Percentiles rank a stretch among this genome's conserved stretches.
Evolutionary conservation across 1,284 basidiomycete genomes (phyloP).

Genomic region (Melampsora americana): DNA sequence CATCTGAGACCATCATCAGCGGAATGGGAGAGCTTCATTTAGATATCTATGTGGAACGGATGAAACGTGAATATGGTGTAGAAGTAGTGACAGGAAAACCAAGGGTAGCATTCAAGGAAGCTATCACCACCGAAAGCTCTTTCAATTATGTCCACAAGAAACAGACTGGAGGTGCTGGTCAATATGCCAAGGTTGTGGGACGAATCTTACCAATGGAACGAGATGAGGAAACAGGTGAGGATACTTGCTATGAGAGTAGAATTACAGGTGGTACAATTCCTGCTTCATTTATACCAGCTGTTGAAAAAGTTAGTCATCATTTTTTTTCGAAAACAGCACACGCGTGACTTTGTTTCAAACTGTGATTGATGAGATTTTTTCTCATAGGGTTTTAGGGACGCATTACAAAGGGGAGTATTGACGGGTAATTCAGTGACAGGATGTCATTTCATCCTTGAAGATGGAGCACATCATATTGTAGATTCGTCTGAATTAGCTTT

Average conservation of each 20-base stretch:
- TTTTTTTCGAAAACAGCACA: background rate
- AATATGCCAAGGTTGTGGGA: constrained; percentile 90
- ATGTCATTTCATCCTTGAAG: constrained; percentile 81
- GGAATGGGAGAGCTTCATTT: constrained; percentile 99
- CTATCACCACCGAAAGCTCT: constrained; percentile 73
- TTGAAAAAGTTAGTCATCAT: constrained; percentile 70
- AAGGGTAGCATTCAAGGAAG: constrained; percentile 94
- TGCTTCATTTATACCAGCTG: constrained; percentile 84
- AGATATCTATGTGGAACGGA: constrained; percentile 98
- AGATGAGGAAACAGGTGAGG: constrained; percentile 43
- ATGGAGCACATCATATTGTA: constrained; percentile 89
- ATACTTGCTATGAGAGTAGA: constrained; percentile 74
- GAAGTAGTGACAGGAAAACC: constrained; percentile 93
- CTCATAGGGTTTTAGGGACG: constrained; percentile 84
- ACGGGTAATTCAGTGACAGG: constrained; percentile 86
- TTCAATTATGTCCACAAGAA: constrained; percentile 98
- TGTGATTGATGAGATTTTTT: constrained; percentile 9
- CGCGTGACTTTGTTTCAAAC: background rate
- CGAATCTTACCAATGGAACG: constrained; percentile 83
- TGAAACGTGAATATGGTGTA: constrained; percentile 96
- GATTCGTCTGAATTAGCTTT: constrained; percentile 98
- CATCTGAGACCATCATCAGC: constrained; percentile 98
- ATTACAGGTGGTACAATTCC: constrained; percentile 94
- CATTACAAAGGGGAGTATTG: constrained; percentile 83
- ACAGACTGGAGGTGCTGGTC: constrained; percentile 94